phyloP scores from a whole-genome alignment of 75 land plant genomes.

The Larix kaempferi region DNA sequence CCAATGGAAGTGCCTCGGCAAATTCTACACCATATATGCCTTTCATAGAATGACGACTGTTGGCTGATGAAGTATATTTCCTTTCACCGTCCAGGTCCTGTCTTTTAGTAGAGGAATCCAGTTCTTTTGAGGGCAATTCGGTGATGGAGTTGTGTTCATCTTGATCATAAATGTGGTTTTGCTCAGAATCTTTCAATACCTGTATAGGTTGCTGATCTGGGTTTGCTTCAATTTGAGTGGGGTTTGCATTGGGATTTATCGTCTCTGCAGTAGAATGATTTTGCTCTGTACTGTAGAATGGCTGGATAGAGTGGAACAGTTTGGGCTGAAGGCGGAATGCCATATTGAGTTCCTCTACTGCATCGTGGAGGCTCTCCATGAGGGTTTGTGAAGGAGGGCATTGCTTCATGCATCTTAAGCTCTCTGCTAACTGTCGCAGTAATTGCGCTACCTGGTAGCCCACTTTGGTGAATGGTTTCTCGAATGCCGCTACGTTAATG shows the following conservation, averaged over 20 bases:
- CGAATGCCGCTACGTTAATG: neutral
- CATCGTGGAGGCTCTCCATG: constrained; percentile 12
- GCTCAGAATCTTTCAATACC: neutral
- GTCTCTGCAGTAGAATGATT: neutral
- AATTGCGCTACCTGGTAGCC: constrained; percentile 13
- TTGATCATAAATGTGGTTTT: neutral
- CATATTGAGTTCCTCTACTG: constrained; percentile 13
- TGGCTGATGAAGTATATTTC: neutral
- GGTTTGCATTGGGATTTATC: neutral
- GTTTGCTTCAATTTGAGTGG: neutral
- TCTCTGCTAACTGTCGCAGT: constrained; percentile 34
- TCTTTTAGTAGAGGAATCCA: neutral
- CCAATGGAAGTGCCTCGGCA: constrained; percentile 11
- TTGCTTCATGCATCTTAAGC: constrained; percentile 28
- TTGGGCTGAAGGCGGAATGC: neutral
- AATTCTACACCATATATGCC: neutral
- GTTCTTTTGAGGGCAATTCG: neutral
- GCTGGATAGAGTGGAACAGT: neutral
- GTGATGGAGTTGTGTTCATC: neutral
- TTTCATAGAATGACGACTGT: neutral
- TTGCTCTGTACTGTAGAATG: neutral
- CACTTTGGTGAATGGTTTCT: constrained; percentile 24
- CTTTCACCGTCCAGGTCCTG: neutral
- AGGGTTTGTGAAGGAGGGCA: constrained; percentile 6
- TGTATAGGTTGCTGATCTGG: neutral